Percentiles rank a stretch among this genome's conserved stretches.
Conservation (phyloP, 768 basidiomycete species). For the Hemileccinum impolitum region DNA sequence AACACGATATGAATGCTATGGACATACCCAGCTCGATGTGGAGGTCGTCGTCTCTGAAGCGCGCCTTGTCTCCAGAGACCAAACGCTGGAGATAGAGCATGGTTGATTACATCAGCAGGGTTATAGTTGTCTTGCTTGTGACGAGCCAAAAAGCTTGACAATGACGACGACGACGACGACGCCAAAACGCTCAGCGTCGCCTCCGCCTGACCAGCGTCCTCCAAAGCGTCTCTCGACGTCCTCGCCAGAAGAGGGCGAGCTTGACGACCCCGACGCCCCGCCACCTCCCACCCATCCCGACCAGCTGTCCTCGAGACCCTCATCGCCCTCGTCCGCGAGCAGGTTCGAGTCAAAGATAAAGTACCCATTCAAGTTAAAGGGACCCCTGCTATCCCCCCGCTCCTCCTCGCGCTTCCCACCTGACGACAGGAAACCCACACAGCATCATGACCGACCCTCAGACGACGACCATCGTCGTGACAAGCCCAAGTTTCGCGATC, state of each 20-base stretch:
- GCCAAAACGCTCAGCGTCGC: constrained; percentile 59
- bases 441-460: constrained; percentile 38
- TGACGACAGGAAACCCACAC: constrained; percentile 24
- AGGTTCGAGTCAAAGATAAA: constrained; percentile 50
- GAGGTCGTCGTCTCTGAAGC: constrained; percentile 66
- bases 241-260: constrained; percentile 79
- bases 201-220: constrained; percentile 47
- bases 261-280: constrained; percentile 52
- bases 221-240: constrained; percentile 55
- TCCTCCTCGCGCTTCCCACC: constrained; percentile 32
- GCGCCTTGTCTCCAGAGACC: constrained; percentile 79
- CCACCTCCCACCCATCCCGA: constrained; percentile 12
- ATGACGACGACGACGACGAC: constrained; percentile 13
- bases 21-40: constrained; percentile 66
- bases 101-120: constrained; percentile 19
- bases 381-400: constrained; percentile 7
- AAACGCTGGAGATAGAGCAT: constrained; percentile 61
- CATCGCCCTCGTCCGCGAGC: constrained; percentile 24
- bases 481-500: constrained; percentile 19
- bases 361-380: constrained; percentile 70
- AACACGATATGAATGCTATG: constrained; percentile 11
- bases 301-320: constrained; percentile 26
- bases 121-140: background rate
- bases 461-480: constrained; percentile 45
- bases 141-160: too few species aligned